phyloP scores from a whole-genome alignment of 2,329 filamentous ascomycete genomes.

The Arthrobotrys conoides region DNA sequence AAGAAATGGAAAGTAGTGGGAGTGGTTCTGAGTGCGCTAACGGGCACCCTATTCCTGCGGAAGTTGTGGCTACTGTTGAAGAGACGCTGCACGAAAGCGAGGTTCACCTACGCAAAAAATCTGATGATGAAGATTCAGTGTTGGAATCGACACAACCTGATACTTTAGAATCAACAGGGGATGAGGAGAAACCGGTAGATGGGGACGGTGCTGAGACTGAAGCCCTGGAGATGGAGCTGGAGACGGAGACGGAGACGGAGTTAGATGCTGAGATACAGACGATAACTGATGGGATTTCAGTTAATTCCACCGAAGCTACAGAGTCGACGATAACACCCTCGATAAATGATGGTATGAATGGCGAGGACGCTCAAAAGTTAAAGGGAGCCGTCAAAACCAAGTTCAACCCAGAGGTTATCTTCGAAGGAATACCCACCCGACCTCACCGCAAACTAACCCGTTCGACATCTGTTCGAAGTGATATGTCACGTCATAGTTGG shows the following conservation, averaged over 20 bases:
- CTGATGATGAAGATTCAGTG: slow-evolving; percentile 4
- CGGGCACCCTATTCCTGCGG: slow-evolving; percentile 38
- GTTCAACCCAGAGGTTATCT: slow-evolving; percentile 55
- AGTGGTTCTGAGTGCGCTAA: slow-evolving; percentile 29
- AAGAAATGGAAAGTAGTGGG: slow-evolving; percentile 25
- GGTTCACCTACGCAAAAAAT: slow-evolving; percentile 17
- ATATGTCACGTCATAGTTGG: slow-evolving; percentile 54
- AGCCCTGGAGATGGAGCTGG: slow-evolving; percentile 16
- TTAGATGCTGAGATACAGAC: slow-evolving; percentile 39
- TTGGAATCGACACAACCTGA: slow-evolving; percentile 9
- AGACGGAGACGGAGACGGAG: slow-evolving; percentile 21
- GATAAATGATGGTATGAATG: slow-evolving; percentile 28
- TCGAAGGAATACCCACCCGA: slow-evolving; percentile 51
- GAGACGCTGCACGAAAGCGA: slow-evolving; percentile 33
- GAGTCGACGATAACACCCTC: slow-evolving; percentile 47
- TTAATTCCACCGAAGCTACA: slow-evolving; percentile 14
- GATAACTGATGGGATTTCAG: slow-evolving; percentile 43
- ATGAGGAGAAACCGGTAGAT: slow-evolving; percentile 35
- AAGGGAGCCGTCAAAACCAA: slow-evolving; percentile 59
- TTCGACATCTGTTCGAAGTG: slow-evolving; percentile 56
- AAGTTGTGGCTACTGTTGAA: slow-evolving; percentile 40
- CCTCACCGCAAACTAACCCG: slow-evolving; percentile 48
- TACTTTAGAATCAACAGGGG: slow-evolving; percentile 19
- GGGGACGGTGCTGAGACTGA: slow-evolving; percentile 40
- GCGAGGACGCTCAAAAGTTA: slow-evolving; percentile 47